These are phyloP conservation scores for Bifiguratus adelaidae DNA, from an alignment of 192 early-diverging fungal species.

Conservation along the genomic window DNA sequence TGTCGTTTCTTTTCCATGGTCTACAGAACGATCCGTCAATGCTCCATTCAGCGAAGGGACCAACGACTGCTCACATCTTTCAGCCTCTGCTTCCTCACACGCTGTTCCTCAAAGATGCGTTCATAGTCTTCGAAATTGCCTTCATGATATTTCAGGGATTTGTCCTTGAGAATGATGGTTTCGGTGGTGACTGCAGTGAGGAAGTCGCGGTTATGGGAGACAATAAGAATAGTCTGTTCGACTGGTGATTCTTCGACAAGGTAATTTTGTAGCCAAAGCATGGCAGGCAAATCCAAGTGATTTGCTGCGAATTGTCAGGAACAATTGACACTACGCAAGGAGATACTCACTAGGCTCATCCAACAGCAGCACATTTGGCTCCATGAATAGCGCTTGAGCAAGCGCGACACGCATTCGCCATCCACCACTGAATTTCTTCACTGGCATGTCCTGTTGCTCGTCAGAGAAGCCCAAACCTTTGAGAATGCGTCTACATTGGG, in stretches of 20 bases:
- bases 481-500: conserved; percentile 60
- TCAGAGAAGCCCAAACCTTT: conserved; percentile 62
- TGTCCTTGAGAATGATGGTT: conserved; percentile 65
- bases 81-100: conserved; percentile 54
- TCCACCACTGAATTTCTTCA: conserved; percentile 69
- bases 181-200: conserved; percentile 69
- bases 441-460: conserved; percentile 46
- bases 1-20: conserved; percentile 57
- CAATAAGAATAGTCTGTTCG: conserved; percentile 57
- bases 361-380: conserved; percentile 72
- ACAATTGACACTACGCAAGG: neutral
- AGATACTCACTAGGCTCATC: conserved; percentile 67
- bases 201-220: conserved; percentile 88
- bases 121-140: conserved; percentile 87
- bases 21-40: too few relatives aligned
- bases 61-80: conserved; percentile 25
- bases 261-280: conserved; percentile 85
- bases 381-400: conserved; percentile 73
- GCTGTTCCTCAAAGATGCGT: conserved; percentile 61
- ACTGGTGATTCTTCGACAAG: conserved; percentile 40
- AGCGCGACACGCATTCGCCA: conserved; percentile 86
- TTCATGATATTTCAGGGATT: conserved; percentile 59
- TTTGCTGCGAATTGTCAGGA: conserved; percentile 33
- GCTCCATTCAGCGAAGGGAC: too few relatives aligned
- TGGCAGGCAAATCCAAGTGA: conserved; percentile 84